phyloP scores from a whole-genome alignment of 805 yeast species.

The Candida dajiaensis region DNA sequence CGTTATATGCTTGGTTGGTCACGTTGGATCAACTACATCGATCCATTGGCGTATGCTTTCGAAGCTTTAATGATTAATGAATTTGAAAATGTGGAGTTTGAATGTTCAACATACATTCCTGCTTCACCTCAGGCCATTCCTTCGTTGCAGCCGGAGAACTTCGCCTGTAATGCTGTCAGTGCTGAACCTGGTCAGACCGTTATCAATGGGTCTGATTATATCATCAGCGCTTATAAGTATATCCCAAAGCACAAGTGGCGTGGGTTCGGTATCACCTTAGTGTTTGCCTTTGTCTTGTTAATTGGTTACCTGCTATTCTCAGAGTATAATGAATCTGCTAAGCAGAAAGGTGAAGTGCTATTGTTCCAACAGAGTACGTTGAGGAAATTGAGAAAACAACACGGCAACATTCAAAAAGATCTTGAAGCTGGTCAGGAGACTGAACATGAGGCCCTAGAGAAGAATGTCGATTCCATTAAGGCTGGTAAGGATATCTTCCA shows the following conservation, averaged over 20 bases:
- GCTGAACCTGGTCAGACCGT: conserved; percentile 42
- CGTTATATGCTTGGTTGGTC: conserved; percentile 58
- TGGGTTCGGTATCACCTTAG: conserved; percentile 57
- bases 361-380: conserved; percentile 49
- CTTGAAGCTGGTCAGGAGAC: conserved; percentile 26
- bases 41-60: conserved; percentile 53
- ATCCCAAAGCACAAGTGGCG: conserved; percentile 50
- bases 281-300: conserved; percentile 49
- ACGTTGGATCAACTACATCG: conserved; percentile 56
- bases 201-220: conserved; percentile 49
- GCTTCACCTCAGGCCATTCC: conserved; percentile 18
- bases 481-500: conserved; percentile 55
- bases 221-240: conserved; percentile 41
- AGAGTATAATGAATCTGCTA: conserved; percentile 55
- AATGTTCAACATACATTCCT: conserved; percentile 46
- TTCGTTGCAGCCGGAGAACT: conserved; percentile 22
- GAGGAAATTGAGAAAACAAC: conserved; percentile 38
- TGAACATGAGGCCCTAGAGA: conserved; percentile 17
- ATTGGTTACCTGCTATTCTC: conserved; percentile 44
- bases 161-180: conserved; percentile 53
- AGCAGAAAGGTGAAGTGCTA: conserved; percentile 67
- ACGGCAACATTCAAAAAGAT: conserved; percentile 22
- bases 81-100: conserved; percentile 40
- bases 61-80: conserved; percentile 56
- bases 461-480: conserved; percentile 24